Evolutionary conservation across 2,329 filamentous ascomycete species (phyloP).

Genomic region (Mariannaea elegans): DNA sequence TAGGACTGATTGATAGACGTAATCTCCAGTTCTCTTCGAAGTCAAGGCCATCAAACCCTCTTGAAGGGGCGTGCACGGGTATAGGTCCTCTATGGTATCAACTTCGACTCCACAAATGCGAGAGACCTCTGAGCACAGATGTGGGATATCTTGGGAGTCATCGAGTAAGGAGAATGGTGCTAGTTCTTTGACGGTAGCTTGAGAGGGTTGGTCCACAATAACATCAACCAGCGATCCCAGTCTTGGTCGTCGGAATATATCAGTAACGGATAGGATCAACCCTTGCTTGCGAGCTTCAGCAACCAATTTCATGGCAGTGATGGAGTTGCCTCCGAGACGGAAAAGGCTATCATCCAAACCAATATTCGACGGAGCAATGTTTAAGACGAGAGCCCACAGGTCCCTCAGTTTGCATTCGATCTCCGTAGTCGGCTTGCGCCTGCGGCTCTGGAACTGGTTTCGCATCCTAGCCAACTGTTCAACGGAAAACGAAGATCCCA

Average conservation of each 20-base stretch:
- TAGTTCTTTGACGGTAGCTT: background rate
- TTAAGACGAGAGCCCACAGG: background rate
- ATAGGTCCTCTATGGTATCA: conserved; percentile 5
- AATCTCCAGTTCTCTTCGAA: background rate
- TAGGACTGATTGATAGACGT: background rate
- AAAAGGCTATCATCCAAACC: conserved; percentile 42
- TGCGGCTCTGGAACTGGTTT: background rate
- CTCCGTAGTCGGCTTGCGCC: background rate
- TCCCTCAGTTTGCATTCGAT: background rate
- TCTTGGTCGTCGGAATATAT: background rate
- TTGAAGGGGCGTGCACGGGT: conserved; percentile 8
- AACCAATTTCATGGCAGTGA: conserved; percentile 35
- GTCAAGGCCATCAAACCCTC: conserved; percentile 5
- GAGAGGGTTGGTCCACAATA: background rate
- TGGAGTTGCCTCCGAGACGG: conserved; percentile 40
- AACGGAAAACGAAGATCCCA: background rate
- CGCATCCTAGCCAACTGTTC: background rate
- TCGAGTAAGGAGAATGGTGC: background rate
- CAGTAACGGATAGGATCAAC: background rate
- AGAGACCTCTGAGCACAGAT: background rate
- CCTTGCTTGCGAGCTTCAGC: conserved; percentile 9
- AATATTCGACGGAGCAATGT: conserved; percentile 33
- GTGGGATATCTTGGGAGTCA: background rate
- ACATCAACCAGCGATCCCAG: background rate
- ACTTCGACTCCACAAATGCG: background rate